Conservation (phyloP, 768 basidiomycete genomes). For the Boletus rex-veris region DNA sequence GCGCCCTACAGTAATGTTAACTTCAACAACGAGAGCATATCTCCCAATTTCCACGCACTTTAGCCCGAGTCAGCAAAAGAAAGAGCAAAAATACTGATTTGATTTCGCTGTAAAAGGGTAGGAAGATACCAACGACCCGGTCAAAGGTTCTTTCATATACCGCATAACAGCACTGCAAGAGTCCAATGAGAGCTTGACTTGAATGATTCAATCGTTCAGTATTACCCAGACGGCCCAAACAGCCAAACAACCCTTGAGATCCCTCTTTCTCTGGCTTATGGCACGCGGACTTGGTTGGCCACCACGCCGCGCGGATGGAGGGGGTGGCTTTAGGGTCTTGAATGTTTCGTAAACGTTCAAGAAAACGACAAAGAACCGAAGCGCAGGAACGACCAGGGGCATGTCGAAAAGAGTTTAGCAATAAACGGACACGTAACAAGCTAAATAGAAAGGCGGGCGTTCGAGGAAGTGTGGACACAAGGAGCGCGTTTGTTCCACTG, state of each 20-base stretch:
- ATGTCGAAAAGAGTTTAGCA: conserved; percentile 35
- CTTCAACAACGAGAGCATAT: background rate
- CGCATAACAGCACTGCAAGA: conserved; percentile 58
- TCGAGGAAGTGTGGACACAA: too few relatives aligned
- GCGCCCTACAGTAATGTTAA: conserved; percentile 55
- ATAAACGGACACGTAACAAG: conserved; percentile 9
- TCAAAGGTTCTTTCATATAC: conserved; percentile 68
- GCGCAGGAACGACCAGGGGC: conserved; percentile 63
- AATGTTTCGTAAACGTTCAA: conserved; percentile 81
- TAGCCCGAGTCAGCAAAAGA: conserved; percentile 70
- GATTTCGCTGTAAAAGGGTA: conserved; percentile 83
- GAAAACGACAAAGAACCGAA: conserved; percentile 69
- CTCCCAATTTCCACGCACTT: conserved; percentile 43
- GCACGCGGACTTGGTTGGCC: conserved; percentile 66
- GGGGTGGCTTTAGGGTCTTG: conserved; percentile 73
- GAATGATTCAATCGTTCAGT: conserved; percentile 11
- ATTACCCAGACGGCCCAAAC: conserved; percentile 87
- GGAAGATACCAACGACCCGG: conserved; percentile 59
- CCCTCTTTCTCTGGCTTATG: conserved; percentile 71
- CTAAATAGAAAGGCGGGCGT: background rate
- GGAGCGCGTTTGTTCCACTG: conserved; percentile 9
- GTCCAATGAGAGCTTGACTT: conserved; percentile 11
- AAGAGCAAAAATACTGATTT: conserved; percentile 73
- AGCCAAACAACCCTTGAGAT: conserved; percentile 80
- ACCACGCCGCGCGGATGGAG: conserved; percentile 44